Percentiles rank a stretch among this genome's conserved stretches.
Conservation (phyloP, 2,329 filamentous ascomycete species). For the Colletotrichum sp. region DNA sequence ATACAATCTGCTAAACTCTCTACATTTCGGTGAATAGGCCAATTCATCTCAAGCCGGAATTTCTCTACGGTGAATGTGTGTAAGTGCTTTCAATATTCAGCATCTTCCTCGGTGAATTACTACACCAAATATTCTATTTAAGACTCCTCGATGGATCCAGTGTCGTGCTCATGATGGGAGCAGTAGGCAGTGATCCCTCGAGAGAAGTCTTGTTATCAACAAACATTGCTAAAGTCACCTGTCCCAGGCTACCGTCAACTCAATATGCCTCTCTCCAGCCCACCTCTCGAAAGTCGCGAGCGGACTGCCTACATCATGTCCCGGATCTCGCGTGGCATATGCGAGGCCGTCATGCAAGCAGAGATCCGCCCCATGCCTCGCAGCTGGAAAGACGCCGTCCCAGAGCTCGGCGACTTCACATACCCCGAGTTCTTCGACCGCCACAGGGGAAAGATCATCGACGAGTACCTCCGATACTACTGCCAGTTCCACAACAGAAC, state of each 20-base stretch:
- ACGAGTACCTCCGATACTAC: not conserved
- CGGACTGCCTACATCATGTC: not conserved
- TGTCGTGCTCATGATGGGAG: accelerated
- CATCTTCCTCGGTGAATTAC: not conserved
- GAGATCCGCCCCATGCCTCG: not conserved
- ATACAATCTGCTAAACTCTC: too few species aligned
- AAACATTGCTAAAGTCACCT: accelerated
- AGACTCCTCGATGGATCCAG: not conserved
- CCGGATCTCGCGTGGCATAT: not conserved
- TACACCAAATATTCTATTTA: not conserved
- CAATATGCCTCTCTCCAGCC: not conserved
- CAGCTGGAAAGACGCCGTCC: not conserved
- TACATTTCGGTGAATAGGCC: not conserved
- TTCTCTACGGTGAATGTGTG: not conserved
- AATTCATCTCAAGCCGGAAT: not conserved
- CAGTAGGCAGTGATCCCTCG: accelerated
- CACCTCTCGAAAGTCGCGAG: not conserved
- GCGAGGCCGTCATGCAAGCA: not conserved
- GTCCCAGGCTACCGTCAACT: not conserved
- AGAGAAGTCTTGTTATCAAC: not conserved
- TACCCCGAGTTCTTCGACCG: not conserved
- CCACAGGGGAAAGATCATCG: not conserved
- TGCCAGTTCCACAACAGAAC: not conserved
- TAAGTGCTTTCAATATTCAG: accelerated
- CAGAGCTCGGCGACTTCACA: not conserved